These are phyloP conservation scores for Fusarium pseudoanthophilum DNA, from an alignment of 2,329 filamentous ascomycete species.

Conservation along the genomic window DNA sequence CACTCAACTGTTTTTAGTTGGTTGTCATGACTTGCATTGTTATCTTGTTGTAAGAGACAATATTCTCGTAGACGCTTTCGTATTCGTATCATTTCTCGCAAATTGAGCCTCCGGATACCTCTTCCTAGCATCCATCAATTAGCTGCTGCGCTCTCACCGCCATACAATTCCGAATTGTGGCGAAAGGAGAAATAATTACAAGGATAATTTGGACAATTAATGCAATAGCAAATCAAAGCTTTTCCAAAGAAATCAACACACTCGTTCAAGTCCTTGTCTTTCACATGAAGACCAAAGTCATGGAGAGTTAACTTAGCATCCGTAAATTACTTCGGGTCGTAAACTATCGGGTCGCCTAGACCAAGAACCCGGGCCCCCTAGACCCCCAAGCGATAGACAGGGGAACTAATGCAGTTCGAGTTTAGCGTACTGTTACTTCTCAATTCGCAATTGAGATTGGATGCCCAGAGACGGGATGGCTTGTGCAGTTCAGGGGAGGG, in stretches of 20 bases:
- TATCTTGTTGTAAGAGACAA: neutral
- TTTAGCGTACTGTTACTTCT: slow-evolving; percentile 36
- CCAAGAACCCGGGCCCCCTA: slow-evolving; percentile 22
- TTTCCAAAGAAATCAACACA: neutral
- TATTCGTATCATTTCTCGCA: slow-evolving; percentile 46
- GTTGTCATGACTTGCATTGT: neutral
- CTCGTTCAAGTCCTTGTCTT: slow-evolving; percentile 10
- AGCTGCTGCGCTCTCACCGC: slow-evolving; percentile 36
- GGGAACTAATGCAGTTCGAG: slow-evolving; percentile 23
- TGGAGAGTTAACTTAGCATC: slow-evolving; percentile 4
- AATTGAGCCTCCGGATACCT: slow-evolving; percentile 31
- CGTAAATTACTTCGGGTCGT: slow-evolving; percentile 4
- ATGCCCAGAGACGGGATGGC: slow-evolving; percentile 32
- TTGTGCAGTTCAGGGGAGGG: slow-evolving; percentile 44
- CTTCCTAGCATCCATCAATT: slow-evolving; percentile 13
- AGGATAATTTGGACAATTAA: slow-evolving; percentile 1
- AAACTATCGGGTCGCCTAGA: slow-evolving; percentile 19
- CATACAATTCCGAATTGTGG: slow-evolving; percentile 6
- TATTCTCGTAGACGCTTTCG: slow-evolving; percentile 44
- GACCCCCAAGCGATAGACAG: slow-evolving; percentile 31
- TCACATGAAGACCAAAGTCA: slow-evolving; percentile 13
- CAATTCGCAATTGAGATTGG: slow-evolving; percentile 45
- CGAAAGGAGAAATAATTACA: slow-evolving; percentile 2
- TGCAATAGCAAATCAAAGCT: slow-evolving; percentile 8
- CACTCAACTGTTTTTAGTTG: neutral